Evolutionary conservation across 805 yeast genomes (phyloP), one percentile per base, ranked within the genome.

Genomic region (Wickerhamiella spandovensis): DNA sequence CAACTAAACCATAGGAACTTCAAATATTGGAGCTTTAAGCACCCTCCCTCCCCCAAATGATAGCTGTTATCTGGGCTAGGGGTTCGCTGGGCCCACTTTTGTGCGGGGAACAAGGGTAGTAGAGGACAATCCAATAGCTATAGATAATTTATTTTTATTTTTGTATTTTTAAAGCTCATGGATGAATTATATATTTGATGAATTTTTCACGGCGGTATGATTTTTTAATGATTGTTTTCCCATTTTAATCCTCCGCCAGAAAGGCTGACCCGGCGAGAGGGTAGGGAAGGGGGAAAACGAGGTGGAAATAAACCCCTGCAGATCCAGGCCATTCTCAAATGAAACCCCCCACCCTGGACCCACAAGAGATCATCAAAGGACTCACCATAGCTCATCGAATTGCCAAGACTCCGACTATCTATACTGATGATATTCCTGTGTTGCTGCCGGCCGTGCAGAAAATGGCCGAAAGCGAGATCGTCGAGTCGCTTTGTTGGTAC

Each of bases 401-500:
- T 22, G 46, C 28, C 13, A 22, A 23, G 20, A 18, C 17, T 4
- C 17, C 20, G 6, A 15, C 39, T 8, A 35, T 35, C 17, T n/a
- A 35, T 6, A 23, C 20, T 3, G 28, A 22, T 5, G 45, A 43
- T 24, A 43, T 21, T 3, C 13, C 13, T 23, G 18, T 43, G 45
- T 12, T 43, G 13, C 20, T 43, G 6, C 45, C 45, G 10, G 28
- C 45, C 20, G 22, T 43, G 20, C 45, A 23, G 20, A 23, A 23
- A 10, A 22, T 43, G 32, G 23, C 45, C 7, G 17, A 22, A 15
- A 13, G 5, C 20, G 45, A 43, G 7, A n/a, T 43, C 21, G 42
- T 17, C 8, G 57, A 54, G 18, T 48, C 49, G 49, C 51, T 54
- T 15, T 28, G 39, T 2, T 54, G 57, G 57, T 35, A 50, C 13